Evolutionary conservation across 2,329 filamentous ascomycete genomes (phyloP).

Genomic region (Didymella segeticola): DNA sequence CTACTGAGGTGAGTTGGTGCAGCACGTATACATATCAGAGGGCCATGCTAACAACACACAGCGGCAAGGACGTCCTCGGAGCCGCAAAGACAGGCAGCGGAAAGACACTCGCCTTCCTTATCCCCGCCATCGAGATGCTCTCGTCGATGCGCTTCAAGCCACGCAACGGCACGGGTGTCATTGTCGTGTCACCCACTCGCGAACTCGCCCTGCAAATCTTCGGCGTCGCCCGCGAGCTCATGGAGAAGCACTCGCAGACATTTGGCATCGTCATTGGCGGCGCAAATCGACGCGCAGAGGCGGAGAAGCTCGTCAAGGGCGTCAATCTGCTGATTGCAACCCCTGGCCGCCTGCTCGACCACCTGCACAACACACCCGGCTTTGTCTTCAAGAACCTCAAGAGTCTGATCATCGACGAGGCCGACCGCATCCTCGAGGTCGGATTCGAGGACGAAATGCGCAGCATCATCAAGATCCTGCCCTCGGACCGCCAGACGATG

Average conservation of each 20-base stretch:
- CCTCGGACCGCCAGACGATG: slow-evolving; percentile 90
- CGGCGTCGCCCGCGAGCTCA: slow-evolving; percentile 89
- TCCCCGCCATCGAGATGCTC: slow-evolving; percentile 93
- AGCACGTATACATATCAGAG: no score
- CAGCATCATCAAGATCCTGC: slow-evolving; percentile 90
- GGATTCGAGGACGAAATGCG: slow-evolving; percentile 99
- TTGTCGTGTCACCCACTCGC: slow-evolving; percentile 90
- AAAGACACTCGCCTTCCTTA: slow-evolving; percentile 93
- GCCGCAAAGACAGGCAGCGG: slow-evolving; percentile 96
- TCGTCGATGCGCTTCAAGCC: slow-evolving; percentile 91
- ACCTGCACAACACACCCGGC: slow-evolving; percentile 87
- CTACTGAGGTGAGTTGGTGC: slow-evolving; percentile 65
- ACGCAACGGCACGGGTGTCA: slow-evolving; percentile 81
- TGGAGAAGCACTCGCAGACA: slow-evolving; percentile 92
- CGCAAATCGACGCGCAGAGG: slow-evolving; percentile 87
- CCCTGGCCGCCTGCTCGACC: slow-evolving; percentile 89
- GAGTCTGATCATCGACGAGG: slow-evolving; percentile 93
- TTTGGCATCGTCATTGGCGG: slow-evolving; percentile 97
- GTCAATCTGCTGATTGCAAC: slow-evolving; percentile 95
- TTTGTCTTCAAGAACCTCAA: slow-evolving; percentile 94
- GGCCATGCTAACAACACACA: slow-evolving; percentile 6
- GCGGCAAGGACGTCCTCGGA: slow-evolving; percentile 87
- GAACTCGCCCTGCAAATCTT: slow-evolving; percentile 97
- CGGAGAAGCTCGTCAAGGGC: slow-evolving; percentile 91
- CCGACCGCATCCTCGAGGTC: slow-evolving; percentile 93